Conservation (phyloP, 73 alveolate genomes). For the Durusdinium trenchii region DNA sequence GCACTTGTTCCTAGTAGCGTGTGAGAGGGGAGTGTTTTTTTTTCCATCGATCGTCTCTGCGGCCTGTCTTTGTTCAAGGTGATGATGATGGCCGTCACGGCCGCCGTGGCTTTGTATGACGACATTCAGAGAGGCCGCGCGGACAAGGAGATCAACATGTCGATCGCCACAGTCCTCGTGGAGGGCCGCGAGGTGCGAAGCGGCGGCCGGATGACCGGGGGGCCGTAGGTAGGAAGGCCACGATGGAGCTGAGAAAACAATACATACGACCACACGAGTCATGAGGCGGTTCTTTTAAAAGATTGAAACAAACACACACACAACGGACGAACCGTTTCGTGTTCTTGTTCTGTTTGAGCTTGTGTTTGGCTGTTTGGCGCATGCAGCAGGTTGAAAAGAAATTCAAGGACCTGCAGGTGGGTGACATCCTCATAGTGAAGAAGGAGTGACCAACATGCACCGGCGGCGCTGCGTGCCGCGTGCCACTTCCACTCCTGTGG, state of each 20-base stretch:
- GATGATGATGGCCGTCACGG: slow-evolving; percentile 92
- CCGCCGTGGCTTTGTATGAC: slow-evolving; percentile 75
- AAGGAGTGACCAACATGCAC: not conserved
- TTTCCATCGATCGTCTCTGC: not conserved
- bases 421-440: slow-evolving; percentile 21
- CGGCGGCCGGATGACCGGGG: not conserved
- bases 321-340: too few species aligned
- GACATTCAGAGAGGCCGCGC: slow-evolving; percentile 49
- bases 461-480: not conserved
- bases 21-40: too few species aligned
- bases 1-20: too few species aligned
- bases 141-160: slow-evolving; percentile 63
- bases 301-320: too few species aligned
- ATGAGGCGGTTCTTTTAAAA: not conserved
- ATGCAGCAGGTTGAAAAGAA: not conserved
- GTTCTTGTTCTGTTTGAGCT: too few species aligned
- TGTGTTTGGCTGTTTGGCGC: too few species aligned
- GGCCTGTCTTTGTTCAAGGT: not conserved
- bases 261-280: too few species aligned
- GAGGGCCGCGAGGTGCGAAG: not conserved
- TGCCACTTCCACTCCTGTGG: not conserved
- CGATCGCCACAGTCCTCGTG: not conserved
- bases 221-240: too few species aligned
- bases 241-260: too few species aligned
- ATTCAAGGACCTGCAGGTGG: slow-evolving; percentile 30